Evolutionary conservation across 257 asterid genomes (phyloP).

Genomic region (Scutellaria barbata): DNA sequence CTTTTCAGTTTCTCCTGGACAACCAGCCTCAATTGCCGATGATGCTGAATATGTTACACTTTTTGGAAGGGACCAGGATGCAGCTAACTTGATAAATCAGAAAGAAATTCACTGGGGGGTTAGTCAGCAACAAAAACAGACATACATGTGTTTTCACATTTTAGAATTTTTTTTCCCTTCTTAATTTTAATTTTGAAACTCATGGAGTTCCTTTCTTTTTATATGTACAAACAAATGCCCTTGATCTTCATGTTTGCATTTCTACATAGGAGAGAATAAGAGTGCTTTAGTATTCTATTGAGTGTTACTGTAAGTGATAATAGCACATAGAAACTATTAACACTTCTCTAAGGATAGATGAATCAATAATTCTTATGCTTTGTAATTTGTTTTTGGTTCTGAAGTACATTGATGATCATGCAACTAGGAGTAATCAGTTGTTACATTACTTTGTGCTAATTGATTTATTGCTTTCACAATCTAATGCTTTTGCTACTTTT

Average conservation of each 20-base stretch:
- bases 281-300: not conserved
- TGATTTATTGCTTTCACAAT: conserved; percentile 4
- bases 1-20: conserved; percentile 90
- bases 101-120: conserved; percentile 99
- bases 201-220: not conserved
- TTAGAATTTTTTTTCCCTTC: conserved; percentile 4
- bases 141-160: not conserved
- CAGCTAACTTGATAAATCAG: conserved; percentile 85
- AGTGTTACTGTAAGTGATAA: conserved; percentile 2
- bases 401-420: not conserved
- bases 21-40: conserved; percentile 87
- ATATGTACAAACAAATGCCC: conserved; percentile 5
- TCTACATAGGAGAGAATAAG: not conserved
- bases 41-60: conserved; percentile 87
- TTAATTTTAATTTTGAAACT: conserved; percentile 1
- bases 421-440: conserved; percentile 1
- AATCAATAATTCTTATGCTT: not conserved
- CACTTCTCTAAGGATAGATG: not conserved
- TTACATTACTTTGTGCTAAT: not conserved
- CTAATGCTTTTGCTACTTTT: conserved; percentile 18
- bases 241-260: conserved; percentile 25
- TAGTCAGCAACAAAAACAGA: conserved; percentile 40
- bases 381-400: conserved; percentile 15
- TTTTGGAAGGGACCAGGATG: conserved; percentile 79
- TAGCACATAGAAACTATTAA: conserved; percentile 3